Conservation (phyloP, 129 eudicot genomes). For the Artemisia argyi region DNA sequence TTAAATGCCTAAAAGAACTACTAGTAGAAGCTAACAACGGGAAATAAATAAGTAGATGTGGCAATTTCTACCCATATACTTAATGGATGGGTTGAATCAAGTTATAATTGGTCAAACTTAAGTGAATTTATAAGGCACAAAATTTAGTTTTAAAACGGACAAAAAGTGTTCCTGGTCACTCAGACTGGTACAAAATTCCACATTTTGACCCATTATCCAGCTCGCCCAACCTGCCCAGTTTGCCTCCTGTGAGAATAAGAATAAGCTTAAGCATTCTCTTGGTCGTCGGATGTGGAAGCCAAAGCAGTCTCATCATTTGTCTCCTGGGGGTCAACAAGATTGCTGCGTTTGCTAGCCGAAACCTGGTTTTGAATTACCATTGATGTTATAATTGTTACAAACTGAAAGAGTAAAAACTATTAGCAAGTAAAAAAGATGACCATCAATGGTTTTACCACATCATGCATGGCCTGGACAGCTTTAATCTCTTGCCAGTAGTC, state of each 20-base stretch:
- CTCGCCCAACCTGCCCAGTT: too few species aligned
- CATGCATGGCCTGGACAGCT: constrained; percentile 78
- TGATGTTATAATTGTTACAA: neutral
- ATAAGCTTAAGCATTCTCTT: constrained; percentile 47
- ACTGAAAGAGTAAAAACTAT: neutral
- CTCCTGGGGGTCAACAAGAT: constrained; percentile 38
- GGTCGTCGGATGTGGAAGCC: constrained; percentile 35
- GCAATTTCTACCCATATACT: too few species aligned
- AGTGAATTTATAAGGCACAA: too few species aligned
- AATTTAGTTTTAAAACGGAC: too few species aligned
- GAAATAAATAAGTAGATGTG: neutral
- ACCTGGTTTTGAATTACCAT: constrained; percentile 35
- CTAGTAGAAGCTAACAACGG: neutral
- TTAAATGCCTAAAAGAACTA: neutral
- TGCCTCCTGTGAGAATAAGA: too few species aligned
- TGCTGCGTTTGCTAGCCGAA: constrained; percentile 33
- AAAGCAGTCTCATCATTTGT: constrained; percentile 34
- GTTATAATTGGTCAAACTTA: too few species aligned
- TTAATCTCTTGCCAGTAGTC: constrained; percentile 90
- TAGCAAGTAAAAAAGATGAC: neutral
- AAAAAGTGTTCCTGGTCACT: too few species aligned
- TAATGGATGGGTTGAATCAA: too few species aligned
- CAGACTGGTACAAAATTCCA: too few species aligned
- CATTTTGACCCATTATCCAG: too few species aligned
- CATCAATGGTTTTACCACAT: constrained; percentile 41